Percentiles rank a stretch among this genome's conserved stretches.
phyloP scores from a whole-genome alignment of 2,329 filamentous ascomycete genomes.

The Exserohilum rostratum region DNA sequence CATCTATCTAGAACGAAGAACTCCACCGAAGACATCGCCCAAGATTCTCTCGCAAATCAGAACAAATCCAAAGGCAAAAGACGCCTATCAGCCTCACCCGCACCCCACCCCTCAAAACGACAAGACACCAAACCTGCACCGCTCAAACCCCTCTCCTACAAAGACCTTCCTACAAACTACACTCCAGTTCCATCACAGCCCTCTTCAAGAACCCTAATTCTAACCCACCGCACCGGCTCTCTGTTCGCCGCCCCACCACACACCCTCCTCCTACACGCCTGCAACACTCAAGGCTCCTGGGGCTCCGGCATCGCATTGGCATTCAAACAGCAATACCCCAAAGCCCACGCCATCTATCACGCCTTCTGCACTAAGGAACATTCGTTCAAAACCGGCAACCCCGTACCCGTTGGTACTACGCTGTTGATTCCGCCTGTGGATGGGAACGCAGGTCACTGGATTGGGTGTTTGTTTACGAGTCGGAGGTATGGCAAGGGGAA shows the following conservation, averaged over 20 bases:
- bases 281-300: slow-evolving; percentile 64
- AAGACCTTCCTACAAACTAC: slow-evolving; percentile 10
- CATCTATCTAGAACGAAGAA: not conserved
- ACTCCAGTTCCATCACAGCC: not conserved
- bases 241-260: slow-evolving; percentile 60
- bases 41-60: not conserved
- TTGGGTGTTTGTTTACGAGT: slow-evolving; percentile 66
- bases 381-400: slow-evolving; percentile 21
- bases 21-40: not conserved
- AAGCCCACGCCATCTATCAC: slow-evolving; percentile 57
- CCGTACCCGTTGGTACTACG: slow-evolving; percentile 53
- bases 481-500: slow-evolving; percentile 54
- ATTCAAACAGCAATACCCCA: slow-evolving; percentile 59
- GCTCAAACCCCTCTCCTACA: slow-evolving; percentile 17
- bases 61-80: slow-evolving; percentile 6
- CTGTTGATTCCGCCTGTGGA: slow-evolving; percentile 61
- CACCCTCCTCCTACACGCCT: slow-evolving; percentile 63
- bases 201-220: not conserved
- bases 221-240: slow-evolving; percentile 49
- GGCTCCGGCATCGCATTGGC: slow-evolving; percentile 62
- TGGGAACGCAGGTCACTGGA: slow-evolving; percentile 54
- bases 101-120: slow-evolving; percentile 1
- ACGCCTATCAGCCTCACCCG: not conserved
- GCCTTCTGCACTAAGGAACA: slow-evolving; percentile 52
- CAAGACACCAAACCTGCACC: not conserved